Evolutionary conservation across 228 moss, liverwort and hornwort genomes (phyloP), one percentile per base, ranked within the genome.

Genomic region (Sphagnum fallax): DNA sequence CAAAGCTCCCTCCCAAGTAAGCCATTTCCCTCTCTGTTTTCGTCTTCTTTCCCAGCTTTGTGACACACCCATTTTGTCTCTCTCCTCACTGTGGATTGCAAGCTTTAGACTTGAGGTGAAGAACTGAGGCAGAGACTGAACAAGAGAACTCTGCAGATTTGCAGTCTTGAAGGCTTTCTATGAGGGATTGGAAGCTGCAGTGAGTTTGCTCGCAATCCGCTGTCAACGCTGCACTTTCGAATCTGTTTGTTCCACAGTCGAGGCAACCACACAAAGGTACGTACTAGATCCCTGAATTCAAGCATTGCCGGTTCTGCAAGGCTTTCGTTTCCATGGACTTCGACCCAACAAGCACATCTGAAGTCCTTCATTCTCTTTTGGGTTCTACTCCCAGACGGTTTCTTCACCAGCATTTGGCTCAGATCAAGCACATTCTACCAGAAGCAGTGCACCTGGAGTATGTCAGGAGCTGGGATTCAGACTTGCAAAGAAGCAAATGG

Each of bases 191-290:
- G 98, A 98, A 69, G 90, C 86, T 13, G 98, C 98, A 2, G 61
- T 80, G 52, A 86, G 90, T 67, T 74, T 98, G 58, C 81, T 98
- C 14, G 88, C 87, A 10, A 94, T 90, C 50, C 89, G 98, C 5
- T 89, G 78, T 10, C 90, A 98, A 75, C 89, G 90, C 51, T 93
- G 89, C 67, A 90, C 94, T 4, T 90, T 98, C 14, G 87, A 77
- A 53, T 74, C 89, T 5, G 89, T 92, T 0, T 83, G 89, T 72
- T 84, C 87, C 76, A 90, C 89, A 4, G 98, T 98, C 10, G 98
- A 98, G 77, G 87, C 91, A n/a, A 84, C 88, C 50, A 98, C 92
- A 7, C 86, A 85, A 75, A 92, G 95, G 95, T 92, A 70, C 47
- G 32, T 32, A 32, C 32, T 32, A 32, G 32, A 32, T 32, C 32